phyloP scores from a whole-genome alignment of 1,139 yeast species.

The Geotrichum cucujoidarum region DNA sequence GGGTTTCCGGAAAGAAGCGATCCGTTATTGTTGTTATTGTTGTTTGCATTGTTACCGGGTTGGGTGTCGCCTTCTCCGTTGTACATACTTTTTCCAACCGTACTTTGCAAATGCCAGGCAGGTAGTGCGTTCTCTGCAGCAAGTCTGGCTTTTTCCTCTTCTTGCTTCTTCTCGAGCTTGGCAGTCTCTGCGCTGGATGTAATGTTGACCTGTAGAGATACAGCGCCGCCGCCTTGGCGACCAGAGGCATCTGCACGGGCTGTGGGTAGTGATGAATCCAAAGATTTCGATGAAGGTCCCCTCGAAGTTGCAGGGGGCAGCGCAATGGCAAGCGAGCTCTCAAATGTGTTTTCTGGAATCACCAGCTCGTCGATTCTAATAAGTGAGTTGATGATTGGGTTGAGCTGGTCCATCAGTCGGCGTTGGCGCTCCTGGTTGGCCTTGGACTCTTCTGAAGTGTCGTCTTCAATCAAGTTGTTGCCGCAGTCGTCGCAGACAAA shows the following conservation, averaged over 20 bases:
- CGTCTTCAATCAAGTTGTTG: constrained; percentile 74
- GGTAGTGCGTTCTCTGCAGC: constrained; percentile 92
- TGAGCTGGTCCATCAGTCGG: constrained; percentile 79
- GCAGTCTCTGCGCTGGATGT: constrained; percentile 85
- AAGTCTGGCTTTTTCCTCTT: constrained; percentile 53
- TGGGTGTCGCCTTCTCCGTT: constrained; percentile 9
- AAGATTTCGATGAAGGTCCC: constrained; percentile 31
- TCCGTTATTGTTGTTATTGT: constrained; percentile 36
- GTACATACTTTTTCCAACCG: constrained; percentile 53
- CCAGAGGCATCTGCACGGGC: constrained; percentile 19
- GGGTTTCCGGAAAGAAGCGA: no score
- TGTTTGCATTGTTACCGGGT: no score
- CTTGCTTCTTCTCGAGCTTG: constrained; percentile 50
- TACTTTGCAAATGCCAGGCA: constrained; percentile 89
- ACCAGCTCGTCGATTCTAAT: constrained; percentile 80
- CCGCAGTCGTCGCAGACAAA: constrained; percentile 85
- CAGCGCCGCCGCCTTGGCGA: constrained; percentile 38
- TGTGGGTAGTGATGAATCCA: constrained; percentile 13
- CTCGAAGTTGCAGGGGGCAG: constrained; percentile 49
- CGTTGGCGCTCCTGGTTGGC: constrained; percentile 80
- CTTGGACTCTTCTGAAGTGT: constrained; percentile 75
- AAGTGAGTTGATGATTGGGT: constrained; percentile 77
- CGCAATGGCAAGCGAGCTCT: constrained; percentile 67
- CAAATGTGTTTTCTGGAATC: constrained; percentile 85
- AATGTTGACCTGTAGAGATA: constrained; percentile 79